These are phyloP conservation scores for Letharia columbiana DNA, from an alignment of 495 filamentous ascomycete genomes.

Conservation along the genomic window DNA sequence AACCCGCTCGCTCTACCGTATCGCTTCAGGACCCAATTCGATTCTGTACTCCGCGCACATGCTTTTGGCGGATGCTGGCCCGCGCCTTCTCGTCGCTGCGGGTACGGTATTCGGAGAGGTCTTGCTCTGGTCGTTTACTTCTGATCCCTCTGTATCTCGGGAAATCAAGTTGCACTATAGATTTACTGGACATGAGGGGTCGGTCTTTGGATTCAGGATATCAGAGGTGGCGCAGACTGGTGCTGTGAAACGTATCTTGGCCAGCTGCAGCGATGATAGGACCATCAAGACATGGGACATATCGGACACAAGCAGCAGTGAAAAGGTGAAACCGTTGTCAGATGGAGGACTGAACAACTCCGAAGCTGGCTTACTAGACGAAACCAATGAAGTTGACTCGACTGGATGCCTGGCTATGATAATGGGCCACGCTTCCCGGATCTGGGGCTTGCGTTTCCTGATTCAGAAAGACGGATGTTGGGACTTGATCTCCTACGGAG, in stretches of 20 bases:
- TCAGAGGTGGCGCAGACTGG: slow-evolving; percentile 43
- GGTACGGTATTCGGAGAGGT: slow-evolving; percentile 94
- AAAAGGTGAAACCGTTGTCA: slow-evolving; percentile 7
- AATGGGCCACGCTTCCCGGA: slow-evolving; percentile 81
- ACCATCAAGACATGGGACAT: slow-evolving; percentile 89
- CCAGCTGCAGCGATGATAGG: slow-evolving; percentile 92
- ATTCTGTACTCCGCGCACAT: slow-evolving; percentile 83
- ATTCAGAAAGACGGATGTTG: slow-evolving; percentile 26
- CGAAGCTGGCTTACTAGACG: neutral
- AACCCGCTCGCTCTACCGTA: slow-evolving; percentile 28
- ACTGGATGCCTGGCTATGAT: slow-evolving; percentile 47
- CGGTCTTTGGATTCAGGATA: slow-evolving; percentile 79
- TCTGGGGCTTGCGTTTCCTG: slow-evolving; percentile 75
- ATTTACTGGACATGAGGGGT: slow-evolving; percentile 87
- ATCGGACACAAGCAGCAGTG: slow-evolving; percentile 29
- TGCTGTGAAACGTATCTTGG: slow-evolving; percentile 50
- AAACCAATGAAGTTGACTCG: neutral
- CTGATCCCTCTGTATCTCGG: neutral
- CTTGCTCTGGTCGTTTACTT: slow-evolving; percentile 67
- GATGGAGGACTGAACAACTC: neutral
- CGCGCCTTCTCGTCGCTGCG: slow-evolving; percentile 61
- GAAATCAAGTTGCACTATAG: slow-evolving; percentile 50
- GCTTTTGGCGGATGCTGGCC: slow-evolving; percentile 43
- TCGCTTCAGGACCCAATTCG: slow-evolving; percentile 65
- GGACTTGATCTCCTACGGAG: slow-evolving; percentile 63